These are phyloP conservation scores for Staphylotrichum longicolle DNA, from an alignment of 495 filamentous ascomycete species.

Conservation along the genomic window DNA sequence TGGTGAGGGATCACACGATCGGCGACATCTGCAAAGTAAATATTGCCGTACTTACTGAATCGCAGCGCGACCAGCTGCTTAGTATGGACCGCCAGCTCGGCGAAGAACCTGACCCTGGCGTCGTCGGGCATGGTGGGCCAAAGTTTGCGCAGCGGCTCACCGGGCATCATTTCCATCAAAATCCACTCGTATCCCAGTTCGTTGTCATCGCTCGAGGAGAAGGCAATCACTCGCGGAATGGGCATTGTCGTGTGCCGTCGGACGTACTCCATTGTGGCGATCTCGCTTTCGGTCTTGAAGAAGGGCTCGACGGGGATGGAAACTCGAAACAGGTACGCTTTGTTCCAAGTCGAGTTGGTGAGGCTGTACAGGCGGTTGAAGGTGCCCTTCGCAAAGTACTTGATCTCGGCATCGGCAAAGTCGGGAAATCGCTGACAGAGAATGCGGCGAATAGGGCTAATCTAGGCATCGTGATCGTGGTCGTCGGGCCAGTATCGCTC, in stretches of 20 bases:
- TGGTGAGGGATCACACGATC: not conserved
- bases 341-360: constrained; percentile 8
- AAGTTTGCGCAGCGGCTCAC: constrained; percentile 36
- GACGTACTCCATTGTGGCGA: constrained; percentile 49
- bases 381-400: constrained; percentile 17
- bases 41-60: constrained; percentile 19
- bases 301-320: constrained; percentile 47
- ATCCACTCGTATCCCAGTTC: constrained; percentile 53
- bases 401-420: constrained; percentile 14
- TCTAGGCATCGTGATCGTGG: constrained; percentile 13
- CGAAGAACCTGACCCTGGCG: constrained; percentile 35
- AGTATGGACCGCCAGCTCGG: constrained; percentile 8
- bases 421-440: constrained; percentile 7
- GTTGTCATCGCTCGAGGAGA: constrained; percentile 40
- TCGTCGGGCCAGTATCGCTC: constrained; percentile 19
- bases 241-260: constrained; percentile 40
- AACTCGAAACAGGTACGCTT: constrained; percentile 39
- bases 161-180: constrained; percentile 44
- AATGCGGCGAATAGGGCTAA: constrained; percentile 5
- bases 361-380: constrained; percentile 20
- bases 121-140: constrained; percentile 41
- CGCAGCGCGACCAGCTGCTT: constrained; percentile 16
- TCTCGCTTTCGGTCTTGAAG: constrained; percentile 49
- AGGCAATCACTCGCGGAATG: constrained; percentile 42
- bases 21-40: constrained; percentile 18